A percentile compares a stretch with the other conserved stretches of the same genome.
Evolutionary conservation across 2,329 filamentous ascomycete genomes (phyloP).

Genomic region (Fusarium chaquense): DNA sequence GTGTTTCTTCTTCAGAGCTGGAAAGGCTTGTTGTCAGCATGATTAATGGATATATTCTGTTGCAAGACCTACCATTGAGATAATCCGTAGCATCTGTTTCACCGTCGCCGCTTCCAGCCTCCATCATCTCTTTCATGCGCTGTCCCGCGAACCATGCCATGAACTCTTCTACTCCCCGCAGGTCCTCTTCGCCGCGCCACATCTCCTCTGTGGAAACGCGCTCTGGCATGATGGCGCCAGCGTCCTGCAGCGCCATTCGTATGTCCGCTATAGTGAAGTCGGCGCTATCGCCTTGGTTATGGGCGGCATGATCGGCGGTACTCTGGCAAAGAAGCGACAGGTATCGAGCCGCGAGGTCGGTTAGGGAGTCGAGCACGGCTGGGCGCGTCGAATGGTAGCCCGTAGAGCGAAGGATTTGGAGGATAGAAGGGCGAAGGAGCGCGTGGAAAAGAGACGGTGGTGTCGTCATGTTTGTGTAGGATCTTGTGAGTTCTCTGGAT

Average conservation of each 20-base stretch:
- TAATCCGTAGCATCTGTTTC: conserved; percentile 76
- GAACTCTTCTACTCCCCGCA: conserved; percentile 81
- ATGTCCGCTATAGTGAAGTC: conserved; percentile 75
- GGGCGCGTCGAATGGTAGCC: conserved; percentile 88
- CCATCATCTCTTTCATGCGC: conserved; percentile 81
- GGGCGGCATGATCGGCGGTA: conserved; percentile 77
- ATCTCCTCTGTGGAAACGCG: conserved; percentile 75
- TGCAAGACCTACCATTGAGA: conserved; percentile 66
- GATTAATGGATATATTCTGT: neutral
- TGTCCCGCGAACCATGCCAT: conserved; percentile 81
- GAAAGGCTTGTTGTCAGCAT: conserved; percentile 54
- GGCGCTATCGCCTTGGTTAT: conserved; percentile 71
- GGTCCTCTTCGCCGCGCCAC: conserved; percentile 79
- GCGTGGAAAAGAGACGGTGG: conserved; percentile 72
- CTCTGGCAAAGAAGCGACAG: conserved; percentile 78
- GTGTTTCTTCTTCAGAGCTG: conserved; percentile 90
- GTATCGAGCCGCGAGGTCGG: conserved; percentile 87
- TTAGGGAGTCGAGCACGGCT: conserved; percentile 86
- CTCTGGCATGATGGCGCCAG: conserved; percentile 78
- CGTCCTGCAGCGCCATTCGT: conserved; percentile 85
- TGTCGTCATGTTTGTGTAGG: conserved; percentile 57
- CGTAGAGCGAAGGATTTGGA: conserved; percentile 91
- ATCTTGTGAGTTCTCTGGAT: neutral
- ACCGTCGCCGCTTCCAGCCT: conserved; percentile 80
- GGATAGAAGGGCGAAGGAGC: conserved; percentile 85